phyloP scores from a whole-genome alignment of 176 grass and related monocot species.

The Rhipidocladum racemiflorum region DNA sequence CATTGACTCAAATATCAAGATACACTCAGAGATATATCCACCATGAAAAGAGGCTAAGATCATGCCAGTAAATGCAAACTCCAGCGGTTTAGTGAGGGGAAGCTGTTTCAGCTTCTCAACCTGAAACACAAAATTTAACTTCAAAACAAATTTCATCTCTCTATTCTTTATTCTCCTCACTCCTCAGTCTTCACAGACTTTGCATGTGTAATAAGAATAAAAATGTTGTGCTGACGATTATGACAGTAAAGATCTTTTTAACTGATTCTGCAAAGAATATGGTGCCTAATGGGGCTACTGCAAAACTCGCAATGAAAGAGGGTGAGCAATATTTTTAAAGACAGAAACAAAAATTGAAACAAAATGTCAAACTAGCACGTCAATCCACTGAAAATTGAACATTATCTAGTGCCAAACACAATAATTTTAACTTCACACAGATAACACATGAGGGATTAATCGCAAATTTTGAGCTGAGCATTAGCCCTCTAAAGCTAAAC shows the following conservation, averaged over 20 bases:
- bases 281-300: not conserved
- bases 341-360: not conserved
- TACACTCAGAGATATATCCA: conserved; percentile 67
- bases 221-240: not conserved
- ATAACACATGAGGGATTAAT: not conserved
- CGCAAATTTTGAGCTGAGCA: not conserved
- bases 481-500: not conserved
- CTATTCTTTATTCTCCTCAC: not conserved
- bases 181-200: not conserved
- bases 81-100: conserved; percentile 73
- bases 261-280: conserved; percentile 15
- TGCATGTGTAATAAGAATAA: not conserved
- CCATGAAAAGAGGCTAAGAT: conserved; percentile 84
- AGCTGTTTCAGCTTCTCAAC: conserved; percentile 73
- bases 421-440: not conserved
- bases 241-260: not conserved
- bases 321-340: not conserved
- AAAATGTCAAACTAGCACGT: not conserved
- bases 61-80: conserved; percentile 92
- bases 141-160: not conserved
- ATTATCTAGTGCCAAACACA: not conserved
- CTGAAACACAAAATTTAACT: conserved; percentile 45
- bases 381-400: not conserved
- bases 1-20: conserved; percentile 88
- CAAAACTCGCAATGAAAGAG: not conserved